phyloP scores from a whole-genome alignment of 208 protist species.

The Trichomonas tenax region DNA sequence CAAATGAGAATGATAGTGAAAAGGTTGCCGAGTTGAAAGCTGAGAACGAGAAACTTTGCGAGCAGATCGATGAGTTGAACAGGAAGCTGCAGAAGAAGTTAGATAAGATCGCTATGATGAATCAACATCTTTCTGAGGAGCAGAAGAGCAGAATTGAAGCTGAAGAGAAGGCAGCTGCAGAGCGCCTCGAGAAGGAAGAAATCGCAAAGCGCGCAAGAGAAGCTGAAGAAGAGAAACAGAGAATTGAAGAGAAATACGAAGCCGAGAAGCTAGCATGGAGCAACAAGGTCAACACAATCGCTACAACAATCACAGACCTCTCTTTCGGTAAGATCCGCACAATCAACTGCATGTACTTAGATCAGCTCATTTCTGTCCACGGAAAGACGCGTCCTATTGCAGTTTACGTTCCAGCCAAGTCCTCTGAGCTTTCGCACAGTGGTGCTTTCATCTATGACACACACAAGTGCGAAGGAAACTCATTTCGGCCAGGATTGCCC shows the following conservation, averaged over 20 bases:
- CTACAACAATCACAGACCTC: background rate
- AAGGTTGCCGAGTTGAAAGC: background rate
- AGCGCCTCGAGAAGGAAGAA: background rate
- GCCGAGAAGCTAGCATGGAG: background rate
- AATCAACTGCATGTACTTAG: background rate
- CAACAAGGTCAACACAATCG: background rate
- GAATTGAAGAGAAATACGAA: background rate
- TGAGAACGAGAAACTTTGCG: background rate
- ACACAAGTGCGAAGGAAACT: background rate
- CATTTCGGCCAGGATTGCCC: background rate
- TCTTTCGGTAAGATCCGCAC: background rate
- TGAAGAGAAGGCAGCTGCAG: background rate
- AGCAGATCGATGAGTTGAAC: background rate
- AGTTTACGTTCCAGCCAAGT: background rate
- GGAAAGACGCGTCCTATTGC: background rate
- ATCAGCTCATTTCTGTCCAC: background rate
- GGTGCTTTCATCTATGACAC: conserved; percentile 1
- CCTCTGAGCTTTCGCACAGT: background rate
- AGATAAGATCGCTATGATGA: background rate
- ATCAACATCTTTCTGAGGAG: background rate
- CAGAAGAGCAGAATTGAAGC: background rate
- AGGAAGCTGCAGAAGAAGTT: background rate
- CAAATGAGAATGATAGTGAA: no score
- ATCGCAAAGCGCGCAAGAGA: background rate
- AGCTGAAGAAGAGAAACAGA: background rate